Evolutionary conservation across 441 rosid species (phyloP).

Genomic region (Mallotus japonicus): DNA sequence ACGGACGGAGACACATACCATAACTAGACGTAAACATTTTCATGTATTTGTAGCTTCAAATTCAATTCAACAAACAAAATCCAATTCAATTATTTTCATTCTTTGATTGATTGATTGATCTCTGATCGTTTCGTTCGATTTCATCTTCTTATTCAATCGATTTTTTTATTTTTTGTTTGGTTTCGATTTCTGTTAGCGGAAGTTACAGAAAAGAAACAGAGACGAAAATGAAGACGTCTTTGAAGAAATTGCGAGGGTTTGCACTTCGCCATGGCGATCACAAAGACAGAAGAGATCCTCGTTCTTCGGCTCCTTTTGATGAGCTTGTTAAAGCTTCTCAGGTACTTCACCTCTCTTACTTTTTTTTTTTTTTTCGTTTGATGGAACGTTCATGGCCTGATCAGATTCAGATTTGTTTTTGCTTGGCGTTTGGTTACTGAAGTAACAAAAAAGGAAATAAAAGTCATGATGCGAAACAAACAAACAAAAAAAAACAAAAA

Average conservation of each 20-base stretch:
- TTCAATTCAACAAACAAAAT: too few species aligned
- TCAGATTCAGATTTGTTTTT: background rate
- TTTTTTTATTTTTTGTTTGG: too few species aligned
- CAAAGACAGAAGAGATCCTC: slow-evolving; percentile 47
- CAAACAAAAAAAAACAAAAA: background rate
- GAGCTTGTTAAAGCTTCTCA: slow-evolving; percentile 75
- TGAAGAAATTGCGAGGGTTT: slow-evolving; percentile 62
- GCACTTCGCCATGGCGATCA: slow-evolving; percentile 44
- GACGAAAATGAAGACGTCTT: slow-evolving; percentile 65
- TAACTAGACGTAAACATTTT: too few species aligned
- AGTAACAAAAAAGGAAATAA: background rate
- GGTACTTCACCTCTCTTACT: slow-evolving; percentile 30
- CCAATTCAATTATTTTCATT: too few species aligned
- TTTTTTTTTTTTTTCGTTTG: background rate
- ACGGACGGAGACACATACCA: too few species aligned
- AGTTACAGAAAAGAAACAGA: background rate
- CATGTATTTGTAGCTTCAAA: too few species aligned
- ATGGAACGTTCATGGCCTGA: too few species aligned
- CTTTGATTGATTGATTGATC: too few species aligned
- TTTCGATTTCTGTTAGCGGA: too few species aligned
- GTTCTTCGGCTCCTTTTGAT: slow-evolving; percentile 46
- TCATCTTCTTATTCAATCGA: too few species aligned
- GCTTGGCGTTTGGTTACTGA: background rate
- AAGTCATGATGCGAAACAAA: background rate
- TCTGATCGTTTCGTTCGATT: too few species aligned